Conservation (phyloP, 2,329 filamentous ascomycete genomes). For the Cladosporium cucumerinum region DNA sequence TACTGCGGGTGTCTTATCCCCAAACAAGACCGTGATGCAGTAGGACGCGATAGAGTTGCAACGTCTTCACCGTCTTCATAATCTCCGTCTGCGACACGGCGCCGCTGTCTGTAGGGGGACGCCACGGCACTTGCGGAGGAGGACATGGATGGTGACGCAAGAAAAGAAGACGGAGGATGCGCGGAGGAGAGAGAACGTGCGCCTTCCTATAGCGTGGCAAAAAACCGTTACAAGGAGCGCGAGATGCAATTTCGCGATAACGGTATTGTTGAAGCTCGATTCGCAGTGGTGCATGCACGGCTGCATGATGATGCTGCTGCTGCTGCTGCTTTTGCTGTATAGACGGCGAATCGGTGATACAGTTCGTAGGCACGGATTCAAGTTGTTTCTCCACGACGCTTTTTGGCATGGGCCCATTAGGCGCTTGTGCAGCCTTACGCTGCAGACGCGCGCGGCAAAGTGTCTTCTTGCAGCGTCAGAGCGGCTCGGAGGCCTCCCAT, state of each 20-base stretch:
- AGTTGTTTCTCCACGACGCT: neutral
- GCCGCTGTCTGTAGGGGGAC: neutral
- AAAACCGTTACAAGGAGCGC: neutral
- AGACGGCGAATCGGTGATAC: neutral
- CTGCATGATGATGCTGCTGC: neutral
- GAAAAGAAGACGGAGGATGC: neutral
- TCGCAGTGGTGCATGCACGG: neutral
- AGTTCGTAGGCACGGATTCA: neutral
- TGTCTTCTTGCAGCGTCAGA: neutral
- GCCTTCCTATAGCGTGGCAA: neutral
- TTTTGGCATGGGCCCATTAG: neutral
- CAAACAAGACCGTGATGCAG: neutral
- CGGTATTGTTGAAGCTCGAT: neutral
- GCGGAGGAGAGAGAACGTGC: neutral
- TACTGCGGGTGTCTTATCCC: slow-evolving; percentile 6
- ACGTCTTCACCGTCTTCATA: slow-evolving; percentile 14
- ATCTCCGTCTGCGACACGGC: slow-evolving; percentile 10
- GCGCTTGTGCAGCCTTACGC: slow-evolving; percentile 3
- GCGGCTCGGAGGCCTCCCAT: neutral
- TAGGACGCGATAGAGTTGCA: slow-evolving; percentile 3
- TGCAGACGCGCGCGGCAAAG: slow-evolving; percentile 3
- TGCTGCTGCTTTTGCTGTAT: neutral
- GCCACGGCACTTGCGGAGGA: neutral
- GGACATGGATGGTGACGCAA: neutral
- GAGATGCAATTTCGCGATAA: slow-evolving; percentile 6